phyloP scores from a whole-genome alignment of 2,329 filamentous ascomycete genomes.

The Hypoxylon sp. region DNA sequence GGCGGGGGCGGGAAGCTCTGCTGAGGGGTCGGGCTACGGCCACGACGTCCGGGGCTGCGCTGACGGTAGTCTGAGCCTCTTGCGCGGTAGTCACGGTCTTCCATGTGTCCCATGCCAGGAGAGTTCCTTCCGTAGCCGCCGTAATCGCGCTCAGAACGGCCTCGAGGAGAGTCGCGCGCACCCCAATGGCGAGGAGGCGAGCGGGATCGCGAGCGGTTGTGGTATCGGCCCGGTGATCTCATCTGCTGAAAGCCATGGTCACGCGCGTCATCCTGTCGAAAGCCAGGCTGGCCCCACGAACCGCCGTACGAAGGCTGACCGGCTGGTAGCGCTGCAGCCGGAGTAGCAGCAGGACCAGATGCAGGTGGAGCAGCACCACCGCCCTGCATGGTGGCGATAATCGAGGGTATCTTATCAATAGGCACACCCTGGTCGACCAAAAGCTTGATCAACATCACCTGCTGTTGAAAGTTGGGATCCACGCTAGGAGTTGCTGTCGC shows the following conservation, averaged over 20 bases:
- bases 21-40: conserved; percentile 67
- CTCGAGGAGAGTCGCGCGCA: conserved; percentile 69
- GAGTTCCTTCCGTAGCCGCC: conserved; percentile 77
- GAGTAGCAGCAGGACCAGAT: conserved; percentile 45
- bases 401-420: conserved; percentile 75
- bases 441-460: conserved; percentile 77
- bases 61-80: conserved; percentile 80
- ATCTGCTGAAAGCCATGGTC: conserved; percentile 65
- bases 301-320: conserved; percentile 53
- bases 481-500: conserved; percentile 49
- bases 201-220: conserved; percentile 76
- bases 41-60: conserved; percentile 78
- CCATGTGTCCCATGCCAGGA: conserved; percentile 65
- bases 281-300: conserved; percentile 49
- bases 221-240: conserved; percentile 68
- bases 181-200: conserved; percentile 81
- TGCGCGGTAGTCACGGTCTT: conserved; percentile 62
- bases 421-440: conserved; percentile 78
- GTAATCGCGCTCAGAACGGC: conserved; percentile 60
- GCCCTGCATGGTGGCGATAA: conserved; percentile 62
- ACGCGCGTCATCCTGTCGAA: conserved; percentile 57
- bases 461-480: conserved; percentile 69
- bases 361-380: conserved; percentile 43
- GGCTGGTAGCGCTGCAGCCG: conserved; percentile 49
- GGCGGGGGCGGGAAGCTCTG: conserved; percentile 48